Evolutionary conservation across 73 alveolate genomes (phyloP).

Genomic region (Urostyla sp.): DNA sequence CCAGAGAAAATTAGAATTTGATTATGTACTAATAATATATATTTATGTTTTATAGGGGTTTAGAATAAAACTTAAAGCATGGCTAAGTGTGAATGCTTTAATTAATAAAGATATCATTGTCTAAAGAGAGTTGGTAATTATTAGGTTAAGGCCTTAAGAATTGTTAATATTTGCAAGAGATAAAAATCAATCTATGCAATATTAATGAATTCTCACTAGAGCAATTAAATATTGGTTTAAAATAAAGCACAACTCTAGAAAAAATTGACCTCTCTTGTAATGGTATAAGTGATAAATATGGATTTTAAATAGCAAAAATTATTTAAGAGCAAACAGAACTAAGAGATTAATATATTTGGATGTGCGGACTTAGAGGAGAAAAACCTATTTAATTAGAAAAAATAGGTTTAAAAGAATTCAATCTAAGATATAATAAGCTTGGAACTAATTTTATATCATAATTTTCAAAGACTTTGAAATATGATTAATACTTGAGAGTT

Average conservation of each 20-base stretch:
- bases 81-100: neutral
- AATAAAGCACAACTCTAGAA: neutral
- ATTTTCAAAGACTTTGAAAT: conserved; percentile 1
- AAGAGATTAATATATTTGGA: conserved; percentile 23
- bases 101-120: neutral
- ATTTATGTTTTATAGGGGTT: neutral
- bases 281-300: conserved; percentile 16
- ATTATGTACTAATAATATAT: neutral
- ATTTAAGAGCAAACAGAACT: conserved; percentile 33
- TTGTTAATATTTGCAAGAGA: neutral
- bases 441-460: conserved; percentile 15
- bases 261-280: conserved; percentile 14
- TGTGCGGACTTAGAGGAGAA: conserved; percentile 39
- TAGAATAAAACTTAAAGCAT: neutral
- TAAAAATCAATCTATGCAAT: conserved; percentile 2
- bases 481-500: conserved; percentile 43
- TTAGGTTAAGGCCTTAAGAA: conserved; percentile 16
- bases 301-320: conserved; percentile 1
- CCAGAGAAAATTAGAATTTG: neutral
- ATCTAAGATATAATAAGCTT: neutral
- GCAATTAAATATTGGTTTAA: neutral
- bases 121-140: conserved; percentile 6
- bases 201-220: neutral
- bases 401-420: conserved; percentile 31
- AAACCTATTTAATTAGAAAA: conserved; percentile 17